A percentile compares a stretch with the other conserved stretches of the same genome.
Conservation (phyloP, 139 green algal species). For the Spirogloea muscicola region DNA sequence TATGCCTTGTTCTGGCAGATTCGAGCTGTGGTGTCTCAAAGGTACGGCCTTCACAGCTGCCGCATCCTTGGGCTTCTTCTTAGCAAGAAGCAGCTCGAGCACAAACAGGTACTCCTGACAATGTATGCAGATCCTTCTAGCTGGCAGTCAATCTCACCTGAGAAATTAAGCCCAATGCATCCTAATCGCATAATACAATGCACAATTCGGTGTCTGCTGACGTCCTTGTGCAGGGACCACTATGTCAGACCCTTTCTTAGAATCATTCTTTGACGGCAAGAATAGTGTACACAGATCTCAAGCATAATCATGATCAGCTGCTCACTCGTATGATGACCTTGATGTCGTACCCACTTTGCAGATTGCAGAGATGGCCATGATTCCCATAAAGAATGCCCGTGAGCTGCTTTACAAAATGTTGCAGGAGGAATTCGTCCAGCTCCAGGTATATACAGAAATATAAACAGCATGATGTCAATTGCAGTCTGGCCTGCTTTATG, state of each 20-base stretch:
- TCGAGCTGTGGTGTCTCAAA: constrained; percentile 52
- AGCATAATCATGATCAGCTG: no score
- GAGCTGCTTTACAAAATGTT: constrained; percentile 85
- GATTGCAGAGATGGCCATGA: constrained; percentile 50
- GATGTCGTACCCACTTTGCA: constrained; percentile 9
- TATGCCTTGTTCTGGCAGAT: constrained; percentile 47
- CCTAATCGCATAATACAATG: no score
- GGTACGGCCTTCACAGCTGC: constrained; percentile 62
- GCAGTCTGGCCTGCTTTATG: no score
- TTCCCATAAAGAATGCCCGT: constrained; percentile 60
- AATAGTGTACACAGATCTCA: no score
- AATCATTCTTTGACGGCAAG: no score
- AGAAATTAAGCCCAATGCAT: no score
- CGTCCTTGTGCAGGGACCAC: no score
- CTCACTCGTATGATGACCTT: no score
- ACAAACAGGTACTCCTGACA: constrained; percentile 84
- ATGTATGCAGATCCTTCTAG: no score
- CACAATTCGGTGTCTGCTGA: no score
- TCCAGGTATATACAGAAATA: constrained; percentile 37
- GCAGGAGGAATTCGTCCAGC: constrained; percentile 60
- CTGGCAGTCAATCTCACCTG: no score
- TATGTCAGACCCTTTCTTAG: no score
- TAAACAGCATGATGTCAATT: constrained; percentile 8
- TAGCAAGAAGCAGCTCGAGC: constrained; percentile 69
- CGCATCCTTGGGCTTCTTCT: constrained; percentile 75